These are phyloP conservation scores for Friedmanniomyces endolithicus DNA, from an alignment of 495 filamentous ascomycete genomes.

Conservation along the genomic window DNA sequence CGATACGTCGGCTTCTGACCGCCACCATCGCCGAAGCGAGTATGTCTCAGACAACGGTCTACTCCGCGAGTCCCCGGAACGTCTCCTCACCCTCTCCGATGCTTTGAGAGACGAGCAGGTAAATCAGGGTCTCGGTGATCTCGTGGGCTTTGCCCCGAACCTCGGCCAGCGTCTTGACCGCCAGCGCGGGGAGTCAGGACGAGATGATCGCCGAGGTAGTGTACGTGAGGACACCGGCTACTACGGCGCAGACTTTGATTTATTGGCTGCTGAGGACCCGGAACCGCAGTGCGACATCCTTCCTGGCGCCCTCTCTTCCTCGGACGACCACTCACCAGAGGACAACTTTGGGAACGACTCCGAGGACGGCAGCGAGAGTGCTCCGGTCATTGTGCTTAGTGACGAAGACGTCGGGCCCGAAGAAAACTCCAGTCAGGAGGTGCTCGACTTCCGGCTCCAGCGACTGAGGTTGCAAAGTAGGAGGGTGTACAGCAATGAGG, in stretches of 20 bases:
- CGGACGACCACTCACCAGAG: neutral
- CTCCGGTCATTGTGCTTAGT: constrained; percentile 2
- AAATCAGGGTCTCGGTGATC: neutral
- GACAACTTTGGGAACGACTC: neutral
- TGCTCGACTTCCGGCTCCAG: constrained; percentile 22
- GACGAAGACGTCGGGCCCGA: constrained; percentile 16
- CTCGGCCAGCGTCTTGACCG: neutral
- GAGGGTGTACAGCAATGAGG: constrained; percentile 16
- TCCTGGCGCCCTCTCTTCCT: neutral
- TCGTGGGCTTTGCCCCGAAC: no score
- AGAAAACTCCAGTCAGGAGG: constrained; percentile 13
- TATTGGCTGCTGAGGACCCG: neutral
- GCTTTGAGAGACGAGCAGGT: constrained; percentile 24
- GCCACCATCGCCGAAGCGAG: neutral
- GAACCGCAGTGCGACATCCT: constrained; percentile 15
- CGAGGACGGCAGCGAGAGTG: neutral
- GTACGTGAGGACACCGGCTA: neutral
- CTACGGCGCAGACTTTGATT: constrained; percentile 9
- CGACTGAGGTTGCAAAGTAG: constrained; percentile 11
- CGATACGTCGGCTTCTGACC: neutral
- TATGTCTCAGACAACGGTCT: neutral
- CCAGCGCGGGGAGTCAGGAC: neutral
- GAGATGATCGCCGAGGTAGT: neutral
- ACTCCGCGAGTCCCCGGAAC: constrained; percentile 1
- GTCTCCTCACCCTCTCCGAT: constrained; percentile 24